Conservation (phyloP, 2,329 filamentous ascomycete species). For the Alternaria postmessia region DNA sequence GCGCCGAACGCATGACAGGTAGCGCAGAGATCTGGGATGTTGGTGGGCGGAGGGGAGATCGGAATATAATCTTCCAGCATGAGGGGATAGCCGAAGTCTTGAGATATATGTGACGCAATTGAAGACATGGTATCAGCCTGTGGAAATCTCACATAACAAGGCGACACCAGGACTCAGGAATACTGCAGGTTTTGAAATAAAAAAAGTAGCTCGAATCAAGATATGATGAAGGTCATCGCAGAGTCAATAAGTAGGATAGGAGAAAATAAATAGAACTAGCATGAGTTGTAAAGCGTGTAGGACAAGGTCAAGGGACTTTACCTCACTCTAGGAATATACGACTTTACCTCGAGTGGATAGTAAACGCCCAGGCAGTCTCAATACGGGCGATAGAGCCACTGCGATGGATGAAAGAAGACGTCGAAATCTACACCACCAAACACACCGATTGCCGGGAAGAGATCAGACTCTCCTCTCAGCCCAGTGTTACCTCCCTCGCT, state of each 20-base stretch:
- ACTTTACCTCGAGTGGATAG: background rate
- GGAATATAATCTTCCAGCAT: slow-evolving; percentile 18
- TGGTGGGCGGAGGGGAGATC: background rate
- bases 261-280: background rate
- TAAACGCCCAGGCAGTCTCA: slow-evolving; percentile 8
- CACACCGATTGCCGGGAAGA: slow-evolving; percentile 74
- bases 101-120: background rate
- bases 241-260: background rate
- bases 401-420: slow-evolving; percentile 66
- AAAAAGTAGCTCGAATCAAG: background rate
- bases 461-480: slow-evolving; percentile 74
- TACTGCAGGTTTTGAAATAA: background rate
- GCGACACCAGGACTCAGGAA: background rate
- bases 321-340: background rate
- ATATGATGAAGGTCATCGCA: background rate
- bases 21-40: slow-evolving; percentile 9
- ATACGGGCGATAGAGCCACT: slow-evolving; percentile 62
- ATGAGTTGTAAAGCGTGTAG: background rate
- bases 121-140: background rate
- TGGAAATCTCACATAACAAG: too few relatives aligned
- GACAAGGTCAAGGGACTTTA: background rate
- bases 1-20: slow-evolving; percentile 9
- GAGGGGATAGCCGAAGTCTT: slow-evolving; percentile 19
- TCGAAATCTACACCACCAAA: slow-evolving; percentile 75
- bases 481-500: slow-evolving; percentile 69